Evolutionary conservation across 495 filamentous ascomycete genomes (phyloP), one percentile per base, ranked within the genome.

Genomic region (Penicillium bovifimosum): DNA sequence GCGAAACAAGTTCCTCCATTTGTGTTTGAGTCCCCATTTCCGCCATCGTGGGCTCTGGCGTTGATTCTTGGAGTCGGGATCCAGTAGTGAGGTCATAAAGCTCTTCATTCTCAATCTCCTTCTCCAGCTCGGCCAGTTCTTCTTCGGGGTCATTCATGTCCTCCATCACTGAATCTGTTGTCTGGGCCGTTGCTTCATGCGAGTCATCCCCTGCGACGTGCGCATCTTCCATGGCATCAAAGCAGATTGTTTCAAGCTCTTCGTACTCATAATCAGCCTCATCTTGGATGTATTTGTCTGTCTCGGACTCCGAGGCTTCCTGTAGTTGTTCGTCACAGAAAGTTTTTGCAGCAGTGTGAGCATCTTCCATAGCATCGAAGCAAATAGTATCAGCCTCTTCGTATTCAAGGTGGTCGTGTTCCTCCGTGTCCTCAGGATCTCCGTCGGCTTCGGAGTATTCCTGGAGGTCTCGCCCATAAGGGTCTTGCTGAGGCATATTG

Each of bases 361-460:
- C 54, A 1, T 52, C 52, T 32, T 64, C 62, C 53, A 64, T 57
- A 0, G 50, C 50, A 10, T 57, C 61, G 39, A 64, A 62, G 33
- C 62, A 62, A 29, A 64, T 31, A 0, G 62, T 62, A 11, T 52
- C 62, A n/a, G 54, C 50, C 13, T 67, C 65, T 9, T 62, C 59
- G 1, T 56, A 56, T 16, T 63, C 63, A 14, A 24, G 44, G 1
- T 52, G 50, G 40, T 55, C 24, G 2, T 35, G 10, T 0, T 43
- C 0, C 13, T 48, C 38, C 7, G 13, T 33, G 29, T 53, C 46
- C 10, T 16, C 24, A 10, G 7, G 7, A 6, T 13, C 40, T 26
- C 29, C 39, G 7, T 38, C 28, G 3, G 11, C 26, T 41, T 49
- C 39, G 10, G 45, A 49, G 10, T 48, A 6, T 9, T 40, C n/a